Conservation (phyloP, 1,139 yeast species). For the Kodamaea suecica region DNA sequence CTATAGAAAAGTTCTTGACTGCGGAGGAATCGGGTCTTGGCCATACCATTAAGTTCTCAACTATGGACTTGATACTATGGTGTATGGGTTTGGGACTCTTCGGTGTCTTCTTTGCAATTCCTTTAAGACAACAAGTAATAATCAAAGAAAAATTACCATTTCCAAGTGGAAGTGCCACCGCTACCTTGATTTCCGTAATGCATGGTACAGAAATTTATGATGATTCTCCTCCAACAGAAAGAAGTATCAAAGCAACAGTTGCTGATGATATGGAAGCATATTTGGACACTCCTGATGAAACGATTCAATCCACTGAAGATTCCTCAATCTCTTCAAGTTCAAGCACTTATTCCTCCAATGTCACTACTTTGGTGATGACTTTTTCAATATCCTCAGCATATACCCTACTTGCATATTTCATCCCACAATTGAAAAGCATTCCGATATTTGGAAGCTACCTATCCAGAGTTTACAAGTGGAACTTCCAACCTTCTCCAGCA, state of each 20-base stretch:
- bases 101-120: conserved; percentile 94
- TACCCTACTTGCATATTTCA: conserved; percentile 67
- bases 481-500: conserved; percentile 94
- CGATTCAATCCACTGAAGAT: not conserved
- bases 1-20: conserved; percentile 83
- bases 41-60: conserved; percentile 33
- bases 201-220: conserved; percentile 63
- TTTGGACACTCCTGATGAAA: not conserved
- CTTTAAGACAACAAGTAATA: conserved; percentile 80
- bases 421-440: conserved; percentile 63
- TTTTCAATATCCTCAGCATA: conserved; percentile 69
- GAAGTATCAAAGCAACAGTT: conserved; percentile 4
- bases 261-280: conserved; percentile 10
- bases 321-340: conserved; percentile 1
- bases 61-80: conserved; percentile 69
- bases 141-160: conserved; percentile 81
- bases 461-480: conserved; percentile 75
- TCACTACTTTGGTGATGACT: conserved; percentile 54
- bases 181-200: conserved; percentile 82
- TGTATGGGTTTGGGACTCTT: conserved; percentile 82
- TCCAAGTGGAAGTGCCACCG: conserved; percentile 96
- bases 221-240: conserved; percentile 22
- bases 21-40: conserved; percentile 72
- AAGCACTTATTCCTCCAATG: conserved; percentile 49
- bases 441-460: conserved; percentile 73